phyloP scores from a whole-genome alignment of 1,284 basidiomycete genomes.

The Meripilus lineatus region DNA sequence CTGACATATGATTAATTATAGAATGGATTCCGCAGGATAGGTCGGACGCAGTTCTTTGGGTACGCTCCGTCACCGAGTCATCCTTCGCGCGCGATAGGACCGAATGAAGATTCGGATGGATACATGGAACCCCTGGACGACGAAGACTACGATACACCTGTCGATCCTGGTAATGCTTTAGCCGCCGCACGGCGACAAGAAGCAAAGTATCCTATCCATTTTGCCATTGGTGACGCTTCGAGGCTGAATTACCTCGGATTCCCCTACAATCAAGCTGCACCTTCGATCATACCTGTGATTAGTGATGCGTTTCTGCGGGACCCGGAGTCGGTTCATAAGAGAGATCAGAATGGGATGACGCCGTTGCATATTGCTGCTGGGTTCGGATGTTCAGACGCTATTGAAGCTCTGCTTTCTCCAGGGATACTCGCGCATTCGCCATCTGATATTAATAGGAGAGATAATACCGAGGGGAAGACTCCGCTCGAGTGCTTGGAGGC shows the following conservation, averaged over 20 bases:
- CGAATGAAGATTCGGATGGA: slow-evolving; percentile 6
- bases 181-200: neutral
- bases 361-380: slow-evolving; percentile 13
- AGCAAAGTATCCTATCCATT: neutral
- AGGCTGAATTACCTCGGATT: neutral
- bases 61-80: slow-evolving; percentile 10
- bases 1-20: neutral
- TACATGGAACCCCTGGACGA: neutral
- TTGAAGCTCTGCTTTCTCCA: neutral
- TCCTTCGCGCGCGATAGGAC: slow-evolving; percentile 10
- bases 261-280: neutral
- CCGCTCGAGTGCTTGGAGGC: slow-evolving; percentile 14
- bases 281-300: neutral
- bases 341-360: slow-evolving; percentile 10
- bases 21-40: slow-evolving; percentile 15
- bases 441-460: slow-evolving; percentile 4
- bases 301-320: slow-evolving; percentile 4
- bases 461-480: slow-evolving; percentile 11
- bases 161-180: neutral
- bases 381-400: slow-evolving; percentile 1
- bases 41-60: slow-evolving; percentile 12
- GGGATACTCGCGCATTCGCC: slow-evolving; percentile 3
- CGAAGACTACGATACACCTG: neutral
- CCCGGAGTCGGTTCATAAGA: slow-evolving; percentile 3
- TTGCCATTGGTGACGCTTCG: neutral